Conservation (phyloP, 1,284 basidiomycete species). For the Pyrrhoderma noxium region DNA sequence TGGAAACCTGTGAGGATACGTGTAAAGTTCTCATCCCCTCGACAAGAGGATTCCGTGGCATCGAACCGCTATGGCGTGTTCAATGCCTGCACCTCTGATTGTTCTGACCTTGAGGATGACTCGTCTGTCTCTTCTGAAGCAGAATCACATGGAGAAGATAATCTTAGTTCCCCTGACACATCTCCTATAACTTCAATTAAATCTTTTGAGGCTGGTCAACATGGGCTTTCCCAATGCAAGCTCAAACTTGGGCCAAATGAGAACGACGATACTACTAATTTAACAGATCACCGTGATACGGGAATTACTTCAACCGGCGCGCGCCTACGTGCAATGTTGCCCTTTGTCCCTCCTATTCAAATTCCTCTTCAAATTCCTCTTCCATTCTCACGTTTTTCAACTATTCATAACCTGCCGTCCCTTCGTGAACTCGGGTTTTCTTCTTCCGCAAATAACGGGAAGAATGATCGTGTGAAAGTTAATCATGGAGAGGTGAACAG, state of each 20-base stretch:
- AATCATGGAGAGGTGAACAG: neutral
- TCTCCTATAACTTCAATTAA: slow-evolving; percentile 3
- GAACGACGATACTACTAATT: neutral
- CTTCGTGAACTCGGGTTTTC: slow-evolving; percentile 13
- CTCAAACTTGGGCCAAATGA: neutral
- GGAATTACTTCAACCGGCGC: neutral
- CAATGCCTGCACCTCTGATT: neutral
- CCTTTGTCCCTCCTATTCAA: too few species aligned
- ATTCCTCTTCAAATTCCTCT: slow-evolving; percentile 1
- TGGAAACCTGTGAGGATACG: slow-evolving; percentile 13
- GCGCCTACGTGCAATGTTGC: neutral
- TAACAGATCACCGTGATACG: neutral
- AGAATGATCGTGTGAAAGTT: neutral
- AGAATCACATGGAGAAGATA: neutral
- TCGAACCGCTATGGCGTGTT: slow-evolving; percentile 14
- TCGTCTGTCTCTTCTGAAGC: slow-evolving; percentile 1
- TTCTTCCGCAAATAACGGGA: neutral
- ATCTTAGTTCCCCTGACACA: neutral
- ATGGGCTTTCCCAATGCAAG: neutral
- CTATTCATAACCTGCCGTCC: slow-evolving; percentile 9
- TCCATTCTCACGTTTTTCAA: slow-evolving; percentile 1
- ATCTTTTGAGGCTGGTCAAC: neutral
- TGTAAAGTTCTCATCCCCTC: neutral
- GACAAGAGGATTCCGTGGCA: neutral
- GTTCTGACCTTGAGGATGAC: slow-evolving; percentile 4